These are phyloP conservation scores for Rhodamnia argentea DNA, from an alignment of 345 rosid genomes.

Conservation along the genomic window DNA sequence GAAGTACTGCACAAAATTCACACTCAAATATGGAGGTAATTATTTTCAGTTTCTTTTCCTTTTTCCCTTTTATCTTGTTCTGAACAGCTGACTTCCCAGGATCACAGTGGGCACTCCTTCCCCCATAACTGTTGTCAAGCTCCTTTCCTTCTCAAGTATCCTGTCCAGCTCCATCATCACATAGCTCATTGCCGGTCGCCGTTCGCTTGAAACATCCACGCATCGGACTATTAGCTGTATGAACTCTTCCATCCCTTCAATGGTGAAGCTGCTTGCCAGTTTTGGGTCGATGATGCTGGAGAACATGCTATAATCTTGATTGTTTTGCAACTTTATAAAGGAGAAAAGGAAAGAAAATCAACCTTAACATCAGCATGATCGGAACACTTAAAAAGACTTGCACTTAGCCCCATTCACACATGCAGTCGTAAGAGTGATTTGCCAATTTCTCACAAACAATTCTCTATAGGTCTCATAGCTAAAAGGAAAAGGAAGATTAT, in stretches of 20 bases:
- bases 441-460: not conserved
- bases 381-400: not conserved
- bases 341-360: not conserved
- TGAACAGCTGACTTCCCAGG: constrained; percentile 85
- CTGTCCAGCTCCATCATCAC: constrained; percentile 73
- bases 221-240: constrained; percentile 46
- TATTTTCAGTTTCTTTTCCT: constrained; percentile 2
- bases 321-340: constrained; percentile 45
- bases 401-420: not conserved
- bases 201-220: constrained; percentile 65
- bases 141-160: constrained; percentile 69
- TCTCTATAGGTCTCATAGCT: not conserved
- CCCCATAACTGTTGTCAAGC: constrained; percentile 73
- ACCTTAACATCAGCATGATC: not conserved
- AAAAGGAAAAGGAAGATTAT: not conserved
- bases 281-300: constrained; percentile 53
- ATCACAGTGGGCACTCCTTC: constrained; percentile 75
- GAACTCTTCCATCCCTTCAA: constrained; percentile 75
- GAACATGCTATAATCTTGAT: constrained; percentile 33
- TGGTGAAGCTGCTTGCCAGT: constrained; percentile 58
- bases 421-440: not conserved
- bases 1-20: constrained; percentile 27
- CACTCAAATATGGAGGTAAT: constrained; percentile 6
- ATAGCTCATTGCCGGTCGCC: constrained; percentile 62
- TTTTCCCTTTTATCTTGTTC: constrained; percentile 22